phyloP scores from a whole-genome alignment of 106 monocot genomes.

The Platanthera guangdongensis region DNA sequence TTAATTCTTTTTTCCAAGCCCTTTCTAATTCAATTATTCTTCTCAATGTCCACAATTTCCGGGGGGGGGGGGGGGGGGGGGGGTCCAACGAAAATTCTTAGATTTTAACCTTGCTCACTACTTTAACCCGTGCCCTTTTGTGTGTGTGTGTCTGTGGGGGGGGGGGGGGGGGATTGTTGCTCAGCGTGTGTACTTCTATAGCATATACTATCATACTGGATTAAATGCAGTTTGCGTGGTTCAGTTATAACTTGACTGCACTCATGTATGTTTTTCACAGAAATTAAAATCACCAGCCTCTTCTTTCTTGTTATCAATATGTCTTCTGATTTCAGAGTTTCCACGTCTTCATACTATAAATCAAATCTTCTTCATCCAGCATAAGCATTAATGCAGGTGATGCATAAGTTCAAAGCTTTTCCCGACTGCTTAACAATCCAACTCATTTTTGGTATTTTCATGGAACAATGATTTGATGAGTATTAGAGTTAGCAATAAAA shows the following conservation, averaged over 20 bases:
- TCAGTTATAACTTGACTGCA: neutral
- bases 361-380: neutral
- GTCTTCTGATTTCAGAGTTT: neutral
- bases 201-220: neutral
- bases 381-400: neutral
- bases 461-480: neutral
- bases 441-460: neutral
- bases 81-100: neutral
- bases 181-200: too few species aligned
- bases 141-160: too few species aligned
- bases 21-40: neutral
- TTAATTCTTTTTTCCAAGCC: neutral
- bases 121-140: neutral
- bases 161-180: too few species aligned
- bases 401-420: neutral
- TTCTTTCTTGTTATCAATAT: neutral
- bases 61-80: too few species aligned
- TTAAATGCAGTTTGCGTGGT: neutral
- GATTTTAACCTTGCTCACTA: neutral
- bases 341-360: neutral
- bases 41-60: neutral
- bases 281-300: neutral
- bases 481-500: too few species aligned
- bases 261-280: neutral
- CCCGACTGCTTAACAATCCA: neutral